Evolutionary conservation across 306 rosid species (phyloP).

Genomic region (Medicago lupulina): DNA sequence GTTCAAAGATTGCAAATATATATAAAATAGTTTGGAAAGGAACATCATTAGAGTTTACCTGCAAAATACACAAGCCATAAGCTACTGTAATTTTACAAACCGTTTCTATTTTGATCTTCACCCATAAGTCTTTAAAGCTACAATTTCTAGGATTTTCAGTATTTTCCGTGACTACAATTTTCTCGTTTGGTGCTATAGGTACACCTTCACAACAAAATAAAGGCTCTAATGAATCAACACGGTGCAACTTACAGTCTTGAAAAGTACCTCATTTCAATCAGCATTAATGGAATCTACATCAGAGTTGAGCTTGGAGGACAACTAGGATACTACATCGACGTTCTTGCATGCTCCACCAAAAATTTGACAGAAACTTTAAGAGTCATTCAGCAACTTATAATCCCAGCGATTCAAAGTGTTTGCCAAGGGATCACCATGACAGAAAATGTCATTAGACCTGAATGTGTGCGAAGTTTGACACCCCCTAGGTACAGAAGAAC

Average conservation of each 20-base stretch:
- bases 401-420: constrained; percentile 83
- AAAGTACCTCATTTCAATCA: constrained; percentile 79
- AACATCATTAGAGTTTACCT: too few relatives aligned
- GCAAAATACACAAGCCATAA: not conserved
- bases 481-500: constrained; percentile 81
- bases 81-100: not conserved
- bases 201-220: constrained; percentile 80
- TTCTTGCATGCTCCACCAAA: constrained; percentile 87
- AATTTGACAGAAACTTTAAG: constrained; percentile 84
- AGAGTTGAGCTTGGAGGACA: constrained; percentile 94
- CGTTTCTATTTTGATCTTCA: not conserved
- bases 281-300: constrained; percentile 81
- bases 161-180: not conserved
- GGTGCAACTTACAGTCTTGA: constrained; percentile 95
- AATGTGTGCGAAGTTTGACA: constrained; percentile 74
- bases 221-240: constrained; percentile 71
- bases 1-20: too few relatives aligned
- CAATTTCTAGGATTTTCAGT: constrained; percentile 4
- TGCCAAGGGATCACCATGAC: constrained; percentile 80
- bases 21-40: too few relatives aligned
- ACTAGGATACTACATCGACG: constrained; percentile 71
- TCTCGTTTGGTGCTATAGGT: constrained; percentile 62
- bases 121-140: not conserved
- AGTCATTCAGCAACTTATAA: constrained; percentile 73
- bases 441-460: constrained; percentile 82